Evolutionary conservation across 129 eudicot genomes (phyloP), one percentile per base, ranked within the genome.

Genomic region (Lonicera japonica): DNA sequence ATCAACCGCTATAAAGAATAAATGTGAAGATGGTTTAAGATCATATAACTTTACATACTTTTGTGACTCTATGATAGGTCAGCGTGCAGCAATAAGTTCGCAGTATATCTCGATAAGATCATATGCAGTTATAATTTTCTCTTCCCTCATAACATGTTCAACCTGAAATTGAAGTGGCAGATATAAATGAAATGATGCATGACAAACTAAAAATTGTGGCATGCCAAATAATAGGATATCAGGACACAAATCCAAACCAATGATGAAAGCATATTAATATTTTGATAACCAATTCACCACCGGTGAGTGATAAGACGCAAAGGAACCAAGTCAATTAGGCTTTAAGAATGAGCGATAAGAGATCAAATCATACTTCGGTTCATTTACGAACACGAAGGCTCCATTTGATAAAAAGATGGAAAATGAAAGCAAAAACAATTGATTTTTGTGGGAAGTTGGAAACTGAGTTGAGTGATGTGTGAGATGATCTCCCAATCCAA

Each of bases 71-170:
- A 80, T 76, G 21, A 80, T 76, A 9, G 86, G 74, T 70, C 76
- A 48, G 38, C 86, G 79, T 20, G 82, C 79, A 57, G 65, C 76
- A 56, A 76, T 51, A 61, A 80, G 86, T 45, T 80, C 86, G 68
- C 73, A 80, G 45, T 80, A 80, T 53, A 80, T 52, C 75, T 77
- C 79, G 23, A 76, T 70, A 47, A 80, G 82, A 9, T 76, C 86
- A 66, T 66, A 80, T 46, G 86, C 86, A 21, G 76, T 77, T 60
- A 80, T 76, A 70, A 63, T 72, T 76, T 80, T 80, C 79, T 80
- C 79, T 63, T 80, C 86, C 73, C 79, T 59, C 29, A 80, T 64
- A 21, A 80, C 86, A 73, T 80, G 86, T 38, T 80, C 82, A 60
- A 80, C 82, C 86, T 80, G 77, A 68, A 61, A 64, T 67, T 25